Conservation (phyloP, 106 monocot genomes). For the Phalaenopsis aphrodite region DNA sequence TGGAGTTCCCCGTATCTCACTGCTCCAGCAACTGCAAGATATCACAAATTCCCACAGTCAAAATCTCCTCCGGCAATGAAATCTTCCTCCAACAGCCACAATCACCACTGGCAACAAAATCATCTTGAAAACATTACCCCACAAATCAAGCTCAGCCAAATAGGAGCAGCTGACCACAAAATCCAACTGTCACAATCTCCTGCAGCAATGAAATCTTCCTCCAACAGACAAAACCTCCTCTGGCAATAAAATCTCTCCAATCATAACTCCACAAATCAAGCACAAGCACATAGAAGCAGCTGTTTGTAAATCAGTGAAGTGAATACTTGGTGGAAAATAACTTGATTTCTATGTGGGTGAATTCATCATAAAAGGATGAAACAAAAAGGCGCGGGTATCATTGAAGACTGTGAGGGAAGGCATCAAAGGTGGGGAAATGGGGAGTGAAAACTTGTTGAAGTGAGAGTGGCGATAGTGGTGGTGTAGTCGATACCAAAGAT, state of each 20-base stretch:
- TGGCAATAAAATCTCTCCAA: slow-evolving; percentile 8
- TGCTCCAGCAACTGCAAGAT: too few species aligned
- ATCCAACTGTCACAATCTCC: slow-evolving; percentile 21
- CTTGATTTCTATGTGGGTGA: slow-evolving; percentile 59
- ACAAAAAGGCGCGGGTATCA: slow-evolving; percentile 6
- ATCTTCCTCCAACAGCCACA: slow-evolving; percentile 30
- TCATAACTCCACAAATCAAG: slow-evolving; percentile 24
- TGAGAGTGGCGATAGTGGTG: too few species aligned
- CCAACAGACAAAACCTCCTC: neutral
- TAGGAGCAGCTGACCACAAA: neutral
- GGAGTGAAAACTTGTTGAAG: too few species aligned
- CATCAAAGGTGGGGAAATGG: too few species aligned
- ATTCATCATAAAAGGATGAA: slow-evolving; percentile 33
- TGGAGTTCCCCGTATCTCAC: neutral
- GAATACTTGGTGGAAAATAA: slow-evolving; percentile 27
- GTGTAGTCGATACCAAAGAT: too few species aligned
- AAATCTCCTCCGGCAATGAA: slow-evolving; percentile 40
- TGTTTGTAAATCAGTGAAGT: slow-evolving; percentile 54
- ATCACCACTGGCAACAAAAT: too few species aligned
- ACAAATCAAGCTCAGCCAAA: too few species aligned
- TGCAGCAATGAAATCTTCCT: slow-evolving; percentile 50
- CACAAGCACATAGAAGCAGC: slow-evolving; percentile 32
- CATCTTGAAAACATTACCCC: too few species aligned
- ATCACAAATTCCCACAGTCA: slow-evolving; percentile 3
- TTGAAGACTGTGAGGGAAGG: too few species aligned